Conservation (phyloP, 2,329 filamentous ascomycete genomes). For the Aspergillus udagawae region DNA sequence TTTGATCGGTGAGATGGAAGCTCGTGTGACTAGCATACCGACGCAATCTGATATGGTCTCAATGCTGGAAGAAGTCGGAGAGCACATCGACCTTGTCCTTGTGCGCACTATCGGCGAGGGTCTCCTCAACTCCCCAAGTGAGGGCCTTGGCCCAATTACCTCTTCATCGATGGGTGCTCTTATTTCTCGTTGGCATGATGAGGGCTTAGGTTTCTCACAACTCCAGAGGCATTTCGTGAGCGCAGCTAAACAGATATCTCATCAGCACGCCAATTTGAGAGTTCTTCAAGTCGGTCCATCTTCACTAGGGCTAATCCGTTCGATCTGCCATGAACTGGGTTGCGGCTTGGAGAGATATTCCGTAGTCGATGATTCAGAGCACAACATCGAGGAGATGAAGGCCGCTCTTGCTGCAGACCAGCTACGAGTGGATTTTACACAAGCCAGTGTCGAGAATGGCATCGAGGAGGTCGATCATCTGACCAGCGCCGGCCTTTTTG, state of each 20-base stretch:
- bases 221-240: constrained; percentile 3
- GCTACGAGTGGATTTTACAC: constrained; percentile 1
- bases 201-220: constrained; percentile 2
- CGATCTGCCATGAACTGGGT: constrained; percentile 1
- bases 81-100: constrained; percentile 5
- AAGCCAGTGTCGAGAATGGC: not conserved
- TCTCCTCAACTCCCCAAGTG: not conserved
- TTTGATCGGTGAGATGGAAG: not conserved
- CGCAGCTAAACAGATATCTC: constrained; percentile 5
- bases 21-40: not conserved
- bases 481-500: not conserved
- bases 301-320: constrained; percentile 3
- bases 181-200: constrained; percentile 3
- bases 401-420: not conserved
- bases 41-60: constrained; percentile 1
- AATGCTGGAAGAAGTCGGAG: constrained; percentile 1
- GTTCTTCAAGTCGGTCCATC: constrained; percentile 6
- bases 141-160: not conserved
- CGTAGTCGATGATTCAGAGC: constrained; percentile 2
- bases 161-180: constrained; percentile 1
- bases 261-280: constrained; percentile 1
- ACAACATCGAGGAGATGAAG: constrained; percentile 2
- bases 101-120: constrained; percentile 1
- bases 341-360: constrained; percentile 1
- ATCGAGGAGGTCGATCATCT: not conserved